Evolutionary conservation across 495 filamentous ascomycete species (phyloP), one percentile per base, ranked within the genome.

Genomic region (Xylaria cubensis): DNA sequence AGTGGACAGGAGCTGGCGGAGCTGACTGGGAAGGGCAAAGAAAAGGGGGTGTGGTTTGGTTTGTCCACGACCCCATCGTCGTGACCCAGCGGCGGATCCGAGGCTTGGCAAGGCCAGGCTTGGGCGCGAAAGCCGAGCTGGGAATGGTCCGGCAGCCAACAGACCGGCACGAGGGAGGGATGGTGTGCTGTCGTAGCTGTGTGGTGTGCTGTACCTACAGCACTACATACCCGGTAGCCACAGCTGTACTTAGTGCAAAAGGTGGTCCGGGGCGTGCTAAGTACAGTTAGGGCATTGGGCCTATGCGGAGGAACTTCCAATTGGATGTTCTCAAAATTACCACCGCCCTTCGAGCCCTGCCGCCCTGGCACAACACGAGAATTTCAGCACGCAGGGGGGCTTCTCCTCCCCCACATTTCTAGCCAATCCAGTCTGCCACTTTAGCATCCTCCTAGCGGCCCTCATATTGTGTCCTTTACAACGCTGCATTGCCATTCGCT

Each of bases 101-200:
- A 48, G 32, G 1, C 64, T 66, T 66, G 64, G 64, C 64, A 51
- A 13, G 62, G 62, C 62, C 39, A 46, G 41, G 9, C n/a, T 24
- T 19, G 63, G 63, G 63, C 63, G 63, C 64, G 24, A 66, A 51
- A 51, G 29, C 42, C 64, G 24, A 51, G 29, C 64, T 66, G 42
- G 42, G 64, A 66, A 66, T 50, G 42, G 42, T 48, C 41, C 41
- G 34, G 41, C 42, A 19, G 36, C 41, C 39, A 41, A 26, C 32
- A 39, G 59, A 8, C 48, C n/a, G 48, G n/a, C 59, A 21, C n/a
- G 17, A 63, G n/a, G 36, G 39, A 39, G 0, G 21, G 62, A 65
- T 65, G 62, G 62, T 65, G 62, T 65, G 62, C 62, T 65, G 62
- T 46, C 62, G 12, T 46, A 29, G 24, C 21, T 58, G 53, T 58